Conservation (phyloP, 345 rosid genomes). For the Salix purpurea region DNA sequence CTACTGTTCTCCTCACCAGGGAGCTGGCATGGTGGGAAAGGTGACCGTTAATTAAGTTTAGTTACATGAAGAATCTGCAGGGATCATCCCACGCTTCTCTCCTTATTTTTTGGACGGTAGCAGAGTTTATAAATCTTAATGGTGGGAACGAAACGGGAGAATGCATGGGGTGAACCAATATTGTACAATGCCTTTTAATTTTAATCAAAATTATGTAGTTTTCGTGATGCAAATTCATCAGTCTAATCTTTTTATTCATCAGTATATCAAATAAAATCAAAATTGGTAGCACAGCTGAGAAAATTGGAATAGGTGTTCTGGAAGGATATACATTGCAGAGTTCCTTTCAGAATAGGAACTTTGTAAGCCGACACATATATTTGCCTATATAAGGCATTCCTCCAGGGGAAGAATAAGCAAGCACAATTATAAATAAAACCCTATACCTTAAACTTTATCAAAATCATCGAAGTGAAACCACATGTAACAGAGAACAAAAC, state of each 20-base stretch:
- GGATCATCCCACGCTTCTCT: slow-evolving; percentile 2
- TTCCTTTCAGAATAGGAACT: no score
- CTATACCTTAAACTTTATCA: no score
- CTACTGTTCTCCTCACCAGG: slow-evolving; percentile 89
- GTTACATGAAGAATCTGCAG: not conserved
- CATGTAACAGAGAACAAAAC: not conserved
- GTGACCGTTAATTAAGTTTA: slow-evolving; percentile 60
- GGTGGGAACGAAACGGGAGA: slow-evolving; percentile 1
- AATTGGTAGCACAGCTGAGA: not conserved
- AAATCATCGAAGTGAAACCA: not conserved
- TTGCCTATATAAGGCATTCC: no score
- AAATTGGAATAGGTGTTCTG: not conserved
- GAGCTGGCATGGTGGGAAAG: slow-evolving; percentile 90
- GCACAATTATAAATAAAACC: no score
- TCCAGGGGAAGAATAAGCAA: no score
- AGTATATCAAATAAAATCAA: not conserved
- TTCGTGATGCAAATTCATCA: not conserved
- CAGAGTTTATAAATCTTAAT: slow-evolving; percentile 9
- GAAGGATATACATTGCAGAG: no score
- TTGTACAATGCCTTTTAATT: slow-evolving; percentile 14
- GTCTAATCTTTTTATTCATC: not conserved
- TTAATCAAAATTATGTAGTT: not conserved
- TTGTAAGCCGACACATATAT: no score
- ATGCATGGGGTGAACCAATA: not conserved
- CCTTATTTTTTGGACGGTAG: slow-evolving; percentile 6